A percentile compares a stretch with the other conserved stretches of the same genome.
These are phyloP conservation scores for Hortiboletus campestris DNA, from an alignment of 768 basidiomycete genomes.

Conservation along the genomic window DNA sequence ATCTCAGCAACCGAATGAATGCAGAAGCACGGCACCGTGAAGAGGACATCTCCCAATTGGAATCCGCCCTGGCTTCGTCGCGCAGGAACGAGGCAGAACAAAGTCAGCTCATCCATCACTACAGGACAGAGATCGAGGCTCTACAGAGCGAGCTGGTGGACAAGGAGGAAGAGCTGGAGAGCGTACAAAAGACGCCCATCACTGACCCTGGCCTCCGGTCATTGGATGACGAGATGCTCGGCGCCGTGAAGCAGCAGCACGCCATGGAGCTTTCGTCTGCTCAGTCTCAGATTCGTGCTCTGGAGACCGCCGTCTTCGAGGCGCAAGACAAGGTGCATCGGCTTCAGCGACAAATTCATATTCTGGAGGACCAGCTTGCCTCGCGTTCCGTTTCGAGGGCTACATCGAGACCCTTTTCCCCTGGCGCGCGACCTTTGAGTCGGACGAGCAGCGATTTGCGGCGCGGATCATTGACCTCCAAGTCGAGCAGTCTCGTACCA, in stretches of 20 bases:
- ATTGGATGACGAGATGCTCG: slow-evolving; percentile 72
- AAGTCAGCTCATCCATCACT: slow-evolving; percentile 57
- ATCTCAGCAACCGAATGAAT: slow-evolving; percentile 57
- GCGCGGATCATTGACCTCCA: slow-evolving; percentile 35
- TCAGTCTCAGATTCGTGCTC: slow-evolving; percentile 72
- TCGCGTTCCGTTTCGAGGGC: slow-evolving; percentile 42
- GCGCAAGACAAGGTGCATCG: slow-evolving; percentile 67
- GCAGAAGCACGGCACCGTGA: slow-evolving; percentile 44
- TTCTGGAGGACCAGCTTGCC: slow-evolving; percentile 65
- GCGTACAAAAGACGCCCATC: slow-evolving; percentile 45
- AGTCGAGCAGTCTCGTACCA: slow-evolving; percentile 34
- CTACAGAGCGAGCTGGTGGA: slow-evolving; percentile 58
- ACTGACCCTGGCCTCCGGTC: slow-evolving; percentile 45
- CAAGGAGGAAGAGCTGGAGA: slow-evolving; percentile 68
- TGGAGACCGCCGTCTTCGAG: slow-evolving; percentile 73
- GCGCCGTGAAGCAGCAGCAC: slow-evolving; percentile 69
- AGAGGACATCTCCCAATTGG: slow-evolving; percentile 53
- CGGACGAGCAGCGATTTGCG: slow-evolving; percentile 40
- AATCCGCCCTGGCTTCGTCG: slow-evolving; percentile 50
- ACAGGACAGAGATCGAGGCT: slow-evolving; percentile 69
- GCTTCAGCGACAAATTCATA: slow-evolving; percentile 63
- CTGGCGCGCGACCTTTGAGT: slow-evolving; percentile 44
- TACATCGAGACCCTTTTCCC: slow-evolving; percentile 47
- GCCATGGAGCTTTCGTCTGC: slow-evolving; percentile 77
- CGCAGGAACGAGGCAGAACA: slow-evolving; percentile 55